These are phyloP conservation scores for Silene coronaria DNA, from an alignment of 179 eudicot genomes.

Conservation along the genomic window DNA sequence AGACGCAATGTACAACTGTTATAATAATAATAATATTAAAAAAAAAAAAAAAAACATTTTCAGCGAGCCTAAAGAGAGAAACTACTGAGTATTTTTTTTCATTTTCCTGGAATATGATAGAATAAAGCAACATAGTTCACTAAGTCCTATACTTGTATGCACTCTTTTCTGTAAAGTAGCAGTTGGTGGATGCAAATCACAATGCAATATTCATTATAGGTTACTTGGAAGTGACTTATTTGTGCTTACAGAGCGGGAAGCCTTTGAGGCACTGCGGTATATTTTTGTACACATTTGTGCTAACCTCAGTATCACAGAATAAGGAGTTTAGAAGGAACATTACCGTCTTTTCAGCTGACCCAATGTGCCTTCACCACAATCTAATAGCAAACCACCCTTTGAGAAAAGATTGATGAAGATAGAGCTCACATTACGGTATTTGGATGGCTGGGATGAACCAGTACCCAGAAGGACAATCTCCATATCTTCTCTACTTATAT, in stretches of 20 bases:
- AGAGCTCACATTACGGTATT: constrained; percentile 85
- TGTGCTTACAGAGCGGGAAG: neutral
- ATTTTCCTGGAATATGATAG: too few relatives aligned
- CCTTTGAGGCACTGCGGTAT: neutral
- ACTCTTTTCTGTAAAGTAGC: neutral
- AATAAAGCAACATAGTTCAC: too few relatives aligned
- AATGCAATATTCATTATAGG: neutral
- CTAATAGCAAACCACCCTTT: constrained; percentile 76
- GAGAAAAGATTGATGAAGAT: constrained; percentile 80
- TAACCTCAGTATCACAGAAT: neutral
- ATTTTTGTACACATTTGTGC: too few relatives aligned
- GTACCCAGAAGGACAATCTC: constrained; percentile 98
- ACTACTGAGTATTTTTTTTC: too few relatives aligned
- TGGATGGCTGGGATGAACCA: constrained; percentile 96
- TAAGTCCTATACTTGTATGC: too few relatives aligned
- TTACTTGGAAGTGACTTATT: neutral
- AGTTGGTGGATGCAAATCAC: neutral
- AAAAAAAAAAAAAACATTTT: too few relatives aligned
- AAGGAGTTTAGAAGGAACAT: constrained; percentile 13
- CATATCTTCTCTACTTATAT: constrained; percentile 66
- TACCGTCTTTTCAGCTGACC: constrained; percentile 97
- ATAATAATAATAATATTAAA: too few relatives aligned
- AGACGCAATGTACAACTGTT: constrained; percentile 2
- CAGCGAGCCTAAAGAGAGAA: too few relatives aligned
- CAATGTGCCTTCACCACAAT: constrained; percentile 95